Evolutionary conservation across 805 yeast genomes (phyloP), one percentile per base, ranked within the genome.

Genomic region (Brettanomyces sp.): DNA sequence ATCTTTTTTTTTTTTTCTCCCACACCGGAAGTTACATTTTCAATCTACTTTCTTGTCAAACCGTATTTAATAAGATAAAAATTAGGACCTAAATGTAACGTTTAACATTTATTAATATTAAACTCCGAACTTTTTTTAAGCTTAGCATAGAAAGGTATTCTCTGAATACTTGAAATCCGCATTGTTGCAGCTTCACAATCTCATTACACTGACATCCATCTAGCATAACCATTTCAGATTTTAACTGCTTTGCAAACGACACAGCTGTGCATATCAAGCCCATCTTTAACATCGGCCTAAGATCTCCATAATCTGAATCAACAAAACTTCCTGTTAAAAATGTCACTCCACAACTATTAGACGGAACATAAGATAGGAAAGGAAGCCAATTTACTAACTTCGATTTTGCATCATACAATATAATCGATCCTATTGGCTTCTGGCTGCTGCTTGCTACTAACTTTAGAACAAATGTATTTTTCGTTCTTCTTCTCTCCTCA

Each of bases 251-350:
- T 48, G 73, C 60, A 48, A 67, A 73, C 5, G 78, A 69, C 13
- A 76, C 70, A 5, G 73, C 79, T 44, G 81, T 72, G 50, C 82
- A 77, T 8, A 79, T 73, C 47, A 78, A 67, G 0, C 84, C 84
- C 51, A 72, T 66, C 47, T 69, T 73, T 60, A 78, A 73, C 3
- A 77, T 76, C 45, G 74, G 77, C 6, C 73, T 69, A 52, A 78
- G 66, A 49, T 73, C 75, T 25, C 73, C 69, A 55, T 76, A 76
- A 39, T 67, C 65, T 18, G 77, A 76, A 50, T 77, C 81, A 24
- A 76, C 72, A 30, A 77, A 67, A 2, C 79, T 68, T 4, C 78
- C 79, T 12, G 76, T 63, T 9, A 79, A 62, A 18, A 12, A 34
- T 13, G 39, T 35, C 25, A 22, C 25, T 7, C 34, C 22, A n/a